Evolutionary conservation across 768 basidiomycete species (phyloP), one percentile per base, ranked within the genome.

Genomic region (Leccinum boreale): DNA sequence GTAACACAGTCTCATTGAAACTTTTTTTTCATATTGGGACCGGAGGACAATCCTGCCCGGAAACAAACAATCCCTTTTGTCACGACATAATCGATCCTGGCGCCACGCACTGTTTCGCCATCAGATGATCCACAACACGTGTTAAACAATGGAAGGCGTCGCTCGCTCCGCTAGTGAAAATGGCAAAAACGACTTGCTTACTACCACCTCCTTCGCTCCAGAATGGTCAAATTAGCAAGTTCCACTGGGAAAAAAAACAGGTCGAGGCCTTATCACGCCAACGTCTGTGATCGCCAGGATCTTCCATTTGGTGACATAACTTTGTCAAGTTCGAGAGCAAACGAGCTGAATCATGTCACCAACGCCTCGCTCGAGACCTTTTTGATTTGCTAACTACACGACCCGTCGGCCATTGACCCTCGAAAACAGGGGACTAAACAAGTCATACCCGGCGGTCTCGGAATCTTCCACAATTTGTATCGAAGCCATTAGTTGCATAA

Each of bases 71-170:
- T 58, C 33, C 24, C 54, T 61, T 56, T 65, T 62, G 61, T 59
- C 58, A 51, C 46, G 49, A 56, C 58, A 61, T 59, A 21, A 56
- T 62, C 62, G 56, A 36, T 58, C 67, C 60, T 62, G 50, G 62
- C 39, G 39, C 39, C 39, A 42, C 53, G 50, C 61, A 65, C 56
- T 54, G n/a, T 63, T 64, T 59, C 57, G 49, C 45, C 50, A 46
- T 70, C 66, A 59, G 54, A 58, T 68, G 72, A 65, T 65, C 63
- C 62, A 62, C 58, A 26, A 17, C 63, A 70, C 65, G 69, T 73
- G 72, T 57, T 51, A 60, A 59, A 63, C 63, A 72, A 72, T 72
- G 70, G 70, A 72, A 72, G 70, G 33, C 1, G 50, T 60, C 50
- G 58, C 62, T 60, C 50, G 58, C 62, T 67, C 57, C 65, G 67